Base-by-base conservation (phyloP, 2,329 filamentous ascomycete species). In the Aureobasidium subglaciale region DNA sequence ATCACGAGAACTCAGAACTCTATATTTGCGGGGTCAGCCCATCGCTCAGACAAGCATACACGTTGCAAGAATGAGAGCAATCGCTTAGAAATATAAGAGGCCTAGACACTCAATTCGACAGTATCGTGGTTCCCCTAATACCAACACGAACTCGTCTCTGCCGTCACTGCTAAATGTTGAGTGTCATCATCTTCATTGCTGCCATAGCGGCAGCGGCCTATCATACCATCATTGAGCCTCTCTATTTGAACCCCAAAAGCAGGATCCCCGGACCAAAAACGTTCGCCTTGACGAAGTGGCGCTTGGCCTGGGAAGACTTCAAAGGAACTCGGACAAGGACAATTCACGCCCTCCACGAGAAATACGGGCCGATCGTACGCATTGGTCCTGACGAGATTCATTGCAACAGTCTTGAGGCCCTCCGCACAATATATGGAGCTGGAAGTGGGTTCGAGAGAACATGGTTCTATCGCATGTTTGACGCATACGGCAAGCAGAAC, bases 401-500 rank as follows among this genome's bases (percentile, higher is more conserved):
- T 2, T 74, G 73, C 62, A 72, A 71, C 57, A 70, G 65, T 29
- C 64, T 78, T 0, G 64, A 71, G 0, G 79, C 78, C 0, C 59
- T 81, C 34, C 71, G 73, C n/a, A 73, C 72, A 0, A 81, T 82
- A 20, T 81, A 82, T 63, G 78, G 78, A 9, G 73, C 78, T 1
- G 78, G 79, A 1, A 76, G 71, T 42, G 72, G 72, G 0, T 81
- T 76, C 55, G 77, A 75, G 37, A 65, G 77, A 35, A 78, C 78
- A 0, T 43, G 50, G 1, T 82, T 81, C 60, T 82, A 82, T 55
- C 71, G 73, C 41, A 80, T 81, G 75, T 81, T 82, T 57, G 77
- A 80, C 59, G 75, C 73, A 0, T 80, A 79, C 48, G 77, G 76
- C 0, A 68, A 69, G 9, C 73, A 73, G 62, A 80, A 81, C 53